phyloP scores from a whole-genome alignment of 192 early-diverging fungal species.

The Jimgerdemannia lactiflua region DNA sequence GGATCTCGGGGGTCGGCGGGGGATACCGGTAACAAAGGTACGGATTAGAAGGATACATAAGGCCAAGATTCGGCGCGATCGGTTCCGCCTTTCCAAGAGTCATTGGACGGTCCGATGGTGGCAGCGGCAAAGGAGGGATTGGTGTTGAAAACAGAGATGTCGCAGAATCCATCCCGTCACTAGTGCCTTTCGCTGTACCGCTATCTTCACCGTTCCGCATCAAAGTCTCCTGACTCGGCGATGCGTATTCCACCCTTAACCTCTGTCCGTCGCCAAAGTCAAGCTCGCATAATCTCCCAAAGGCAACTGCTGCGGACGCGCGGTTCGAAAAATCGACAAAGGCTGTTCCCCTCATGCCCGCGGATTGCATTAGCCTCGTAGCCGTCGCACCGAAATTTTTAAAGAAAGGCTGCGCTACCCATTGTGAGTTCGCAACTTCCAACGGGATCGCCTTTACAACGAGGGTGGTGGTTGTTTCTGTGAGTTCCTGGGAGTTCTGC shows the following conservation, averaged over 20 bases:
- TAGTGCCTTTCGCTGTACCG: not conserved
- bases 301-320: constrained; percentile 24
- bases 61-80: constrained; percentile 21
- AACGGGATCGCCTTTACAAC: too few species aligned
- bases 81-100: constrained; percentile 16
- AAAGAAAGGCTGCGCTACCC: too few species aligned
- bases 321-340: constrained; percentile 40
- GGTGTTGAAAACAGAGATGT: not conserved
- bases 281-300: constrained; percentile 20
- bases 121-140: constrained; percentile 8
- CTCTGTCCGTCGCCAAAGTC: constrained; percentile 16
- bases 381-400: too few species aligned
- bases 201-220: constrained; percentile 4
- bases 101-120: constrained; percentile 10
- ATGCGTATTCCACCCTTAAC: constrained; percentile 41
- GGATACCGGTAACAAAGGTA: constrained; percentile 40
- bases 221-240: constrained; percentile 17
- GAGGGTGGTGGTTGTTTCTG: too few species aligned
- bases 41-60: constrained; percentile 37
- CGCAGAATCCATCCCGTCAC: not conserved
- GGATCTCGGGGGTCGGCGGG: constrained; percentile 40
- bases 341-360: constrained; percentile 16
- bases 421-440: too few species aligned
- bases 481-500: too few species aligned
- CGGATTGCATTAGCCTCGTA: too few species aligned